phyloP scores from a whole-genome alignment of 2,329 filamentous ascomycete genomes.

The Chaetomium olivaceum region DNA sequence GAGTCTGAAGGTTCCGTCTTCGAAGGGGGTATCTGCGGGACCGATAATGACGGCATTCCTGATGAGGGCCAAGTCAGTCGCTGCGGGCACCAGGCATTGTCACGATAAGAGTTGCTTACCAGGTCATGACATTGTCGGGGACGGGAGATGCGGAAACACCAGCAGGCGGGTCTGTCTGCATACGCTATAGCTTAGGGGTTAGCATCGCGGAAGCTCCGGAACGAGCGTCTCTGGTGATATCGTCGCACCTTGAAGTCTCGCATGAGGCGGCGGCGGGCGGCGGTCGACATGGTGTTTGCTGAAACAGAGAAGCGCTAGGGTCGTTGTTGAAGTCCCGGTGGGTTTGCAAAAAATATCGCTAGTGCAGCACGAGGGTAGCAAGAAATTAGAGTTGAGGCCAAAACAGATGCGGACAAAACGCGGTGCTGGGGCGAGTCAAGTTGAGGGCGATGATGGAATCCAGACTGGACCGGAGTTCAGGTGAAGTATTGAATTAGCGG shows the following conservation, averaged over 20 bases:
- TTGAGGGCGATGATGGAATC: slow-evolving; percentile 1
- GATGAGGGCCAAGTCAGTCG: slow-evolving; percentile 21
- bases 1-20: slow-evolving; percentile 95
- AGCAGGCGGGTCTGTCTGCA: slow-evolving; percentile 97
- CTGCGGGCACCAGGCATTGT: slow-evolving; percentile 1
- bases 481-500: slow-evolving; percentile 8
- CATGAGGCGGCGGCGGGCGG: slow-evolving; percentile 94
- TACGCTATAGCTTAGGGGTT: slow-evolving; percentile 62
- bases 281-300: slow-evolving; percentile 67
- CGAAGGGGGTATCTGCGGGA: slow-evolving; percentile 93
- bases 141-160: slow-evolving; percentile 96
- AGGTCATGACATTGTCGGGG: slow-evolving; percentile 96
- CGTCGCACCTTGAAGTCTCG: slow-evolving; percentile 89
- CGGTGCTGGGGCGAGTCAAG: background rate
- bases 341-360: background rate
- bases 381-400: background rate
- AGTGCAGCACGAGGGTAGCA: background rate
- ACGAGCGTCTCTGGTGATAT: slow-evolving; percentile 4
- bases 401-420: background rate
- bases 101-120: slow-evolving; percentile 53
- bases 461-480: background rate
- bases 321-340: background rate
- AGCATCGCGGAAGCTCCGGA: slow-evolving; percentile 16
- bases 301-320: background rate
- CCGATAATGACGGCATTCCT: slow-evolving; percentile 99